Base-by-base conservation (phyloP, 768 basidiomycete genomes). In the Rhodotorula sphaerocarpa region DNA sequence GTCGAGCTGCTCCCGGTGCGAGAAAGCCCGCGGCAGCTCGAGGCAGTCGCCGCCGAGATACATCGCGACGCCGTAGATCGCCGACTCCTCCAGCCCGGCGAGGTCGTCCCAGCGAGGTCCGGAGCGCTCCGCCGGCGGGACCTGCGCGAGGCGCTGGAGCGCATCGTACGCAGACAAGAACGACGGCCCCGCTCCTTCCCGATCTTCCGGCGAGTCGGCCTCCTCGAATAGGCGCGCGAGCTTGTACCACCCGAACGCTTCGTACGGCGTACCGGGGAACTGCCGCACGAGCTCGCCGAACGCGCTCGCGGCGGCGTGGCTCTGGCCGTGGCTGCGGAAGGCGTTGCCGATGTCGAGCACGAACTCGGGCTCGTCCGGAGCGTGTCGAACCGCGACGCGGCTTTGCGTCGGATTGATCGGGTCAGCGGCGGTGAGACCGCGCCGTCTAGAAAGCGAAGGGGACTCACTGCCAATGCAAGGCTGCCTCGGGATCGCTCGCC, bases 251-350 rank as follows among this genome's bases (percentile, higher is more conserved):
- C 15, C 57, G 25, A 58, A 18, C 10, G 50, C 48, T 14, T 51
- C 57, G 50, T 58, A 50, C 3, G 57, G 57, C 28, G 31, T 31
- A 28, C 11, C 30, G 12, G n/a, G 41, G 50, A 58, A 51, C 30
- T 21, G 18, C 3, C 7, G n/a, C 4, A 41, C n/a, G 23, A 51
- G 5, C 28, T 11, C 28, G 30, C 11, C 0, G n/a, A 33, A 58
- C 16, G 21, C 30, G 39, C 51, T 28, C 25, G 41, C 14, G 2
- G 48, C 57, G 41, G 23, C 15, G 23, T 10, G 20, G 25, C 9
- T 1, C 15, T 42, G 6, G 42, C 16, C 30, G 16, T 18, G 3
- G n/a, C 28, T 39, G 6, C 21, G 3, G 9, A 58, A 31, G 23
- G 41, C 41, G n/a, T 14, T 16, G 4, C 48, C 57, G 50, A 58